Base-by-base conservation (phyloP, 495 filamentous ascomycete species). In the Talaromyces thailandensis region DNA sequence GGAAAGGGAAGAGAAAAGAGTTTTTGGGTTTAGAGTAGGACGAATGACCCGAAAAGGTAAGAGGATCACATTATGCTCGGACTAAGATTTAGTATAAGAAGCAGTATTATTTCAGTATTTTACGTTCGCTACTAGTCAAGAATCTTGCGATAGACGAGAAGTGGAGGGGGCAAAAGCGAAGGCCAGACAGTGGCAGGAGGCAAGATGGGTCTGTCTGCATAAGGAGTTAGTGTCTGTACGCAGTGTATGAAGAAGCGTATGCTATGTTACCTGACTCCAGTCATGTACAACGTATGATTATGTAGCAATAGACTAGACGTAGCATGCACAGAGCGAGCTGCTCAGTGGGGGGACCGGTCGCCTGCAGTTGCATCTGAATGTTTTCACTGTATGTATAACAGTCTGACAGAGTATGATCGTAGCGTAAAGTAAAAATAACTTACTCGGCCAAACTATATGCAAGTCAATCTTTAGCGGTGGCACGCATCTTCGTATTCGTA, bases 331-430 rank as follows among this genome's bases (percentile, higher is more conserved):
- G 29, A 23, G 29, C 28, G 26, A 23, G 29, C 29, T 58, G 56
- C 32, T 25, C 28, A 24, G 56, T 55, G 56, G n/a, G 28, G 55
- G n/a, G 31, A 58, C 29, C 56, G 56, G 40, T 58, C 56, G 56
- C 56, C 56, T 60, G 40, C 21, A 60, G 58, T 60, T 60, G 58
- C 58, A 60, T 60, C 32, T 43, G 35, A 48, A 55, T 55, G 51
- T 55, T 26, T 55, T 55, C 18, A 18, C 8, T 35, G 31, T 35
- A 35, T 35, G 31, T 35, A 35, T 11, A n/a, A n/a, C n/a, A n/a
- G 24, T 26, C 26, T 55, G 51, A 55, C 51, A 55, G 51, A 26
- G 51, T 28, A 25, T 52, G 48, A 52, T 52, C 48, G 18, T 55
- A 55, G 51, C 51, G 51, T 55, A 55, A 28, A 55, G 9, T 28